Percentiles rank a stretch among this genome's conserved stretches.
Conservation (phyloP, 2,329 filamentous ascomycete species). For the Fusarium torulosum region DNA sequence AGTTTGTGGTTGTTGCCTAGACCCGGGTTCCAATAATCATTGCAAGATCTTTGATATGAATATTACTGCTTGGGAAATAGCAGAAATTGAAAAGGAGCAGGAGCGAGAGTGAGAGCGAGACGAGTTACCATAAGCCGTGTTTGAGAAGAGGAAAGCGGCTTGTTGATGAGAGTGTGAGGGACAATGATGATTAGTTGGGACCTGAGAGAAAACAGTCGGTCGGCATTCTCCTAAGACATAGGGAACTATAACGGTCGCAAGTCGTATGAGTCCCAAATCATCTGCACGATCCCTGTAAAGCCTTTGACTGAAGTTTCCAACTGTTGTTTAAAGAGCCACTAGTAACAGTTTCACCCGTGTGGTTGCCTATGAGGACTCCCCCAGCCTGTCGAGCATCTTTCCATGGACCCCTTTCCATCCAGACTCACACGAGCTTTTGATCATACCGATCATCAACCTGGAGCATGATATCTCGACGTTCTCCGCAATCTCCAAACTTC, state of each 20-base stretch:
- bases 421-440: conserved; percentile 64
- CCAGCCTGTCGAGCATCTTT: conserved; percentile 59
- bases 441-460: conserved; percentile 61
- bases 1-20: conserved; percentile 13
- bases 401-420: conserved; percentile 65
- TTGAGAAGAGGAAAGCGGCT: too few species aligned
- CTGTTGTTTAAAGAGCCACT: not conserved
- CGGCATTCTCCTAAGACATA: too few species aligned
- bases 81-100: too few species aligned
- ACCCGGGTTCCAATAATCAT: not conserved
- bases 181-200: too few species aligned
- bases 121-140: too few species aligned
- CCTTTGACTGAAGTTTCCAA: not conserved
- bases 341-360: not conserved
- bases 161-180: too few species aligned
- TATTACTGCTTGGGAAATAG: too few species aligned
- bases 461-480: conserved; percentile 64
- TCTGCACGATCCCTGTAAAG: not conserved
- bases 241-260: not conserved
- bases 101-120: too few species aligned
- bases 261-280: not conserved
- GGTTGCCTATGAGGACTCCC: conserved; percentile 31
- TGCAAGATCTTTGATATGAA: too few species aligned
- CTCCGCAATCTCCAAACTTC: conserved; percentile 60
- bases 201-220: too few species aligned